A percentile compares a stretch with the other conserved stretches of the same genome.
phyloP scores from a whole-genome alignment of 2,329 filamentous ascomycete genomes.

The Botrytis paeoniae region DNA sequence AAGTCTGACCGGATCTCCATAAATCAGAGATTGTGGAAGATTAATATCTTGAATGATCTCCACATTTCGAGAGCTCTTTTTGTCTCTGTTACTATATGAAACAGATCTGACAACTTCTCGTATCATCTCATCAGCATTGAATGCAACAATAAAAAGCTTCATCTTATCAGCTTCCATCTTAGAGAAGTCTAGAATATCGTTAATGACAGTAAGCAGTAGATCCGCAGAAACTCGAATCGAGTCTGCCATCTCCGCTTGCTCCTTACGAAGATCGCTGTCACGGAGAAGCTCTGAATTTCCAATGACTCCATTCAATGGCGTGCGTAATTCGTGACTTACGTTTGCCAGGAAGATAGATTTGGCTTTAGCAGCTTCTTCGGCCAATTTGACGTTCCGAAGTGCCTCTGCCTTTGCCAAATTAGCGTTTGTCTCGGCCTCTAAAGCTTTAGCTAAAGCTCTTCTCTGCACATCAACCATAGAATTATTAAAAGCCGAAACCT shows the following conservation, averaged over 20 bases:
- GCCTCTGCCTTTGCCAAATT: slow-evolving; percentile 74
- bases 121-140: slow-evolving; percentile 65
- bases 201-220: slow-evolving; percentile 85
- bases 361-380: slow-evolving; percentile 78
- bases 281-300: slow-evolving; percentile 82
- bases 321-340: slow-evolving; percentile 77
- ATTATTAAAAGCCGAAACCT: slow-evolving; percentile 73
- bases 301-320: slow-evolving; percentile 83
- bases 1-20: slow-evolving; percentile 63
- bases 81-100: slow-evolving; percentile 63
- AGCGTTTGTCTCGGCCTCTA: slow-evolving; percentile 71
- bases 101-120: slow-evolving; percentile 64
- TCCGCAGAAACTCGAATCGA: slow-evolving; percentile 85
- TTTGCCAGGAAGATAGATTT: slow-evolving; percentile 80
- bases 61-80: slow-evolving; percentile 60
- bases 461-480: slow-evolving; percentile 78
- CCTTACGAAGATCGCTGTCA: slow-evolving; percentile 69
- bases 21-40: slow-evolving; percentile 63
- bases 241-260: slow-evolving; percentile 82
- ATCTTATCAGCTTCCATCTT: slow-evolving; percentile 89
- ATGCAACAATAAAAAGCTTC: slow-evolving; percentile 71
- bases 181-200: slow-evolving; percentile 93
- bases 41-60: slow-evolving; percentile 68
- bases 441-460: slow-evolving; percentile 67
- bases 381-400: slow-evolving; percentile 74